These are phyloP conservation scores for Magnolia officinalis DNA, from an alignment of 164 flowering plant species.

Conservation along the genomic window DNA sequence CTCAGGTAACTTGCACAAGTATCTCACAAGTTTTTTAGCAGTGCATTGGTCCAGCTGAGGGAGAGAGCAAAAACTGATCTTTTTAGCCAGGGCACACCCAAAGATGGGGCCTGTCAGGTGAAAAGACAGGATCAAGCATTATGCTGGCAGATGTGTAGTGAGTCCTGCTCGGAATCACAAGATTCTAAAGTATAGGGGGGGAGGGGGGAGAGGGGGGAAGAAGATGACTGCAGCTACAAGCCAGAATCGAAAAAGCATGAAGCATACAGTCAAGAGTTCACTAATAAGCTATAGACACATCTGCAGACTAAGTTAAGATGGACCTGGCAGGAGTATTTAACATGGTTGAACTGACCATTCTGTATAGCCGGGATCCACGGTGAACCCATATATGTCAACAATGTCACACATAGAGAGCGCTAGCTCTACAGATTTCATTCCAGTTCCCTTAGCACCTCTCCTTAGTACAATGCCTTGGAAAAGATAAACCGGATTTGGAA, in stretches of 20 bases:
- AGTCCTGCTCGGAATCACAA: not conserved
- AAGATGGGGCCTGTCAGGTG: too few relatives aligned
- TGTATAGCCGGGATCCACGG: constrained; percentile 98
- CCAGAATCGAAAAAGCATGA: not conserved
- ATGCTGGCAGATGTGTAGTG: not conserved
- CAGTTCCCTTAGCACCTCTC: constrained; percentile 99
- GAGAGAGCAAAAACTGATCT: not conserved
- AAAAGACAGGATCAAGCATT: not conserved
- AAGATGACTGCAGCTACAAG: not conserved
- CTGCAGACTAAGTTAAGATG: not conserved
- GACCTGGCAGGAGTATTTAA: not conserved
- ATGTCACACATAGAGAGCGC: constrained; percentile 99
- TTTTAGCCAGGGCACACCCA: too few relatives aligned
- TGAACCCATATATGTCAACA: constrained; percentile 97
- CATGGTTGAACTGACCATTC: constrained; percentile 64
- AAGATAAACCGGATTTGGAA: constrained; percentile 96
- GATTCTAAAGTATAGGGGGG: not conserved
- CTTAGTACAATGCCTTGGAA: constrained; percentile 97
- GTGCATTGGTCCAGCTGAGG: not conserved
- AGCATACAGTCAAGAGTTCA: not conserved
- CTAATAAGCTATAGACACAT: not conserved
- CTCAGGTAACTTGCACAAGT: too few relatives aligned
- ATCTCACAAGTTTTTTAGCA: too few relatives aligned
- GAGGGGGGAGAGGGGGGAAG: not conserved
- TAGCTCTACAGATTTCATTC: constrained; percentile 95